phyloP scores from a whole-genome alignment of 2,329 filamentous ascomycete species.

The Fusarium robinianum region DNA sequence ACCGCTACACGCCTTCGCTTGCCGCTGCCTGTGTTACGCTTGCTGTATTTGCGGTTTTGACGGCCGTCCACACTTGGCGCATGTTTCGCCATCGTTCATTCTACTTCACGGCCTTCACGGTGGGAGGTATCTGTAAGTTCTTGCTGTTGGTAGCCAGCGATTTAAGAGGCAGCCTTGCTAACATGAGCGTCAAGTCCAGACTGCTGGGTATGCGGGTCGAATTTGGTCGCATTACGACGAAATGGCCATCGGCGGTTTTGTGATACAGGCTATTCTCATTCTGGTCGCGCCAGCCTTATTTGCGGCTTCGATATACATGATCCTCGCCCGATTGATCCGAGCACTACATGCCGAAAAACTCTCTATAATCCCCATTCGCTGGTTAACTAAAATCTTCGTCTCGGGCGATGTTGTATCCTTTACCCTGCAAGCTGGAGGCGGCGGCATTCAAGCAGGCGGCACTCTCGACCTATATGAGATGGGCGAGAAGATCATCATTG shows the following conservation, averaged over 20 bases:
- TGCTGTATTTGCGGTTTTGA: neutral
- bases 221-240: constrained; percentile 5
- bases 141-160: neutral
- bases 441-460: constrained; percentile 14
- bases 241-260: neutral
- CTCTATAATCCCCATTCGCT: constrained; percentile 3
- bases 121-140: constrained; percentile 5
- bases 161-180: no score
- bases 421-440: constrained; percentile 11
- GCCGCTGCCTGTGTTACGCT: neutral
- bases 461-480: neutral
- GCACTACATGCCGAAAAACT: constrained; percentile 8
- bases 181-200: constrained; percentile 2
- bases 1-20: constrained; percentile 3
- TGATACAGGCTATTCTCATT: constrained; percentile 8
- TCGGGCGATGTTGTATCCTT: constrained; percentile 3
- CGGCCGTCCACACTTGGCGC: neutral
- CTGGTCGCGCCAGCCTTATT: constrained; percentile 9
- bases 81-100: neutral
- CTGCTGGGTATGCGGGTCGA: neutral
- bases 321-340: neutral
- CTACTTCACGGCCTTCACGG: constrained; percentile 4
- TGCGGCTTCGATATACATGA: constrained; percentile 9
- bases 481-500: constrained; percentile 7
- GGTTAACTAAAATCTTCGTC: constrained; percentile 10